A percentile compares a stretch with the other conserved stretches of the same genome.
These are phyloP conservation scores for Talaromyces adpressus DNA, from an alignment of 495 filamentous ascomycete species.

Conservation along the genomic window DNA sequence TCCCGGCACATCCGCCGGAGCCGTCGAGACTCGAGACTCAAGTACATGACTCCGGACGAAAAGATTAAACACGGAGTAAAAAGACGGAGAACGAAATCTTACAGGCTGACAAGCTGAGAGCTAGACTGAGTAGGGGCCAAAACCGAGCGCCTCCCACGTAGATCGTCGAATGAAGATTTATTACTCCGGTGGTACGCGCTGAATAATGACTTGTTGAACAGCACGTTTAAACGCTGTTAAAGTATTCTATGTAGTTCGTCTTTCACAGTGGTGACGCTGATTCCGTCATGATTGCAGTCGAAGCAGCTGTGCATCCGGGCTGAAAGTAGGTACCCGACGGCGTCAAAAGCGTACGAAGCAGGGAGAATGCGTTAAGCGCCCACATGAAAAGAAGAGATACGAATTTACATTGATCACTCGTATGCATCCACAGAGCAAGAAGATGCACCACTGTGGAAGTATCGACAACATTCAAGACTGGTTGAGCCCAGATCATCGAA, in stretches of 20 bases:
- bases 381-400: background rate
- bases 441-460: too few relatives aligned
- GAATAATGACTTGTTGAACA: too few relatives aligned
- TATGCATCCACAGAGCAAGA: too few relatives aligned
- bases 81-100: background rate
- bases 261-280: background rate
- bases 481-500: too few relatives aligned
- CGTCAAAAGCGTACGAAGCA: background rate
- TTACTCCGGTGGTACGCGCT: too few relatives aligned
- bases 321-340: background rate
- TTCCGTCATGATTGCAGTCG: background rate
- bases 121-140: conserved; percentile 1
- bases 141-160: conserved; percentile 1
- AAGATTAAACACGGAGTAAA: background rate
- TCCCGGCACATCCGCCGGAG: background rate
- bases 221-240: too few relatives aligned
- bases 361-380: background rate
- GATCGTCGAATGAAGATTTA: background rate
- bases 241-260: too few relatives aligned
- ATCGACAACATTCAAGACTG: too few relatives aligned
- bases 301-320: background rate
- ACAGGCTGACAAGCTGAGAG: background rate
- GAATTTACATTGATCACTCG: background rate
- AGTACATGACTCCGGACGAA: background rate
- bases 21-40: background rate